These are phyloP conservation scores for Yarrowia galli DNA, from an alignment of 1,139 yeast species.

Conservation along the genomic window DNA sequence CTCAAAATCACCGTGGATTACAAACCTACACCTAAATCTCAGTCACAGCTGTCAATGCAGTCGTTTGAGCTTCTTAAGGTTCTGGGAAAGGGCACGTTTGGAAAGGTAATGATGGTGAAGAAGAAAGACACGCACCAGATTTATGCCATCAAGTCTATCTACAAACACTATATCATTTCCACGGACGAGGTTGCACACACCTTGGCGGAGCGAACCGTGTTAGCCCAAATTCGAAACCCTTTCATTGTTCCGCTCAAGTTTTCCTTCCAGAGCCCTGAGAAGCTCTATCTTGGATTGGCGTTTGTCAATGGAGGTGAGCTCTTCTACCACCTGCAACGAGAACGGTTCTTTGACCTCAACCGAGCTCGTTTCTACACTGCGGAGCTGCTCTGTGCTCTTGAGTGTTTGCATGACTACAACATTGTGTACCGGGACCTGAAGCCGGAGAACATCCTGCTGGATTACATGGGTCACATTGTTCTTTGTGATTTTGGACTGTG, in stretches of 20 bases:
- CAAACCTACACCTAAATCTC: constrained; percentile 63
- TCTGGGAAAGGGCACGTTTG: constrained; percentile 96
- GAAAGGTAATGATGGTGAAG: constrained; percentile 97
- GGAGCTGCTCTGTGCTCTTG: constrained; percentile 89
- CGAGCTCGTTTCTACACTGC: constrained; percentile 94
- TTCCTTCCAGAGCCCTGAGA: constrained; percentile 93
- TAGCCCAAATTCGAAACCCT: constrained; percentile 91
- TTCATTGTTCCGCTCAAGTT: constrained; percentile 95
- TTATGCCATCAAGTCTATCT: constrained; percentile 89
- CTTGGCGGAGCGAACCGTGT: constrained; percentile 90
- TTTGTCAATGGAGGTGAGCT: constrained; percentile 97
- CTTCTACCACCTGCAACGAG: constrained; percentile 91
- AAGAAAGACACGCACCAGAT: constrained; percentile 94
- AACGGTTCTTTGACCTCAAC: constrained; percentile 87
- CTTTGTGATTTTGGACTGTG: constrained; percentile 96
- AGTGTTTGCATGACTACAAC: constrained; percentile 85
- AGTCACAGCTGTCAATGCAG: constrained; percentile 78
- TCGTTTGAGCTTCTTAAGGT: constrained; percentile 93
- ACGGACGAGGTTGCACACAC: constrained; percentile 96
- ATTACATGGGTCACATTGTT: constrained; percentile 97
- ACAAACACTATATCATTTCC: constrained; percentile 92
- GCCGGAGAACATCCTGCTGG: constrained; percentile 92
- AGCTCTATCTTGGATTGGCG: constrained; percentile 85
- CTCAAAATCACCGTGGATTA: constrained; percentile 74
- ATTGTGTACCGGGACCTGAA: constrained; percentile 94